Percentiles rank a stretch among this genome's conserved stretches.
These are phyloP conservation scores for Metschnikowia chrysomelidarum DNA, from an alignment of 805 yeast genomes.

Conservation along the genomic window DNA sequence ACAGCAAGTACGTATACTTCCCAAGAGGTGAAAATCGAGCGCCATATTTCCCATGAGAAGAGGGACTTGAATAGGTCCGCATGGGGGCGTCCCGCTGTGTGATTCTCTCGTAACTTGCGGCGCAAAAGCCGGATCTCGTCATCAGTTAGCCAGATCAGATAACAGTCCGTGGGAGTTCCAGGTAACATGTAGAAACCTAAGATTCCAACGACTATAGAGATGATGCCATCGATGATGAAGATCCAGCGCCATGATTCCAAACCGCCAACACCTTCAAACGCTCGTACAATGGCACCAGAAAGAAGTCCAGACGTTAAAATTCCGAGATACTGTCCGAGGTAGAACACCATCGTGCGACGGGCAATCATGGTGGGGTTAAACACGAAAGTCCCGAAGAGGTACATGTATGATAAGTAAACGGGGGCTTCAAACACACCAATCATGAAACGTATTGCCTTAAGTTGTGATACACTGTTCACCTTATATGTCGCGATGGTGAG, in stretches of 20 bases:
- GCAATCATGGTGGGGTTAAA: constrained; percentile 25
- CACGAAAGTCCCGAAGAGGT: constrained; percentile 22
- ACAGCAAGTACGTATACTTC: constrained; percentile 55
- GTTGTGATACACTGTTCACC: constrained; percentile 18
- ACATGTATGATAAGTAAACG: constrained; percentile 27
- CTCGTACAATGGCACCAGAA: constrained; percentile 21
- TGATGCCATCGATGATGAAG: constrained; percentile 17
- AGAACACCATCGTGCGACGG: constrained; percentile 26
- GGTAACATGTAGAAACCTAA: constrained; percentile 22
- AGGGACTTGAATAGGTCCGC: constrained; percentile 14
- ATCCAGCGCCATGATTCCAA: constrained; percentile 20
- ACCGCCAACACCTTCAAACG: constrained; percentile 13
- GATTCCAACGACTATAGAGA: constrained; percentile 16
- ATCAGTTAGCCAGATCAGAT: constrained; percentile 19
- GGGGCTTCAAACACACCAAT: constrained; percentile 28
- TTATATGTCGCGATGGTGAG: constrained; percentile 23
- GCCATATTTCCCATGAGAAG: constrained; percentile 44
- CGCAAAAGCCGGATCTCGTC: constrained; percentile 35
- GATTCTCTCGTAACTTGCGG: constrained; percentile 19
- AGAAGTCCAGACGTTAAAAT: constrained; percentile 28
- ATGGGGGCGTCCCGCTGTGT: constrained; percentile 19
- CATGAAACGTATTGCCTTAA: constrained; percentile 26
- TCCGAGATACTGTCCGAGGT: constrained; percentile 30
- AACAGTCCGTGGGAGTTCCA: constrained; percentile 20
- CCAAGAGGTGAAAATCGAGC: constrained; percentile 52